Conservation (phyloP, 2,329 filamentous ascomycete species). For the Penicillium glabrum region DNA sequence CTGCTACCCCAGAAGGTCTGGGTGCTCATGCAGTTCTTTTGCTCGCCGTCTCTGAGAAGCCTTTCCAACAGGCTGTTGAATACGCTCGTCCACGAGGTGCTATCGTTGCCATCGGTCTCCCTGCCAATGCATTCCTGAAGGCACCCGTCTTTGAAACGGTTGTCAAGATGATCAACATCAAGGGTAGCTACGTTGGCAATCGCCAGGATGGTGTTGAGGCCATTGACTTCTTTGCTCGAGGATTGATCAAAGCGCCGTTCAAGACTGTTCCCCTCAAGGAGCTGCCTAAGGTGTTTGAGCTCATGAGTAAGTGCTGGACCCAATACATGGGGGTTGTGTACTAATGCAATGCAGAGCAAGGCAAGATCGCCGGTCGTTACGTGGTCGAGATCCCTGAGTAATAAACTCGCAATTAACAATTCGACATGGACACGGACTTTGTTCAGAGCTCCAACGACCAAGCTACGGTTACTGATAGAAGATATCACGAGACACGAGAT, state of each 20-base stretch:
- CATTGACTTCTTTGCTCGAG: slow-evolving; percentile 81
- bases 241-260: slow-evolving; percentile 82
- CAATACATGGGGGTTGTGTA: neutral
- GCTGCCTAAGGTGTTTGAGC: slow-evolving; percentile 74
- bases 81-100: slow-evolving; percentile 82
- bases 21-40: slow-evolving; percentile 87
- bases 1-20: slow-evolving; percentile 73
- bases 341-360: slow-evolving; percentile 32
- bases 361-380: slow-evolving; percentile 44
- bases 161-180: slow-evolving; percentile 86
- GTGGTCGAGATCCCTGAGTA: slow-evolving; percentile 47
- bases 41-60: slow-evolving; percentile 83
- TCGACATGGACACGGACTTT: neutral
- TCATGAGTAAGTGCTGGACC: slow-evolving; percentile 54
- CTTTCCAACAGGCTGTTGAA: slow-evolving; percentile 89
- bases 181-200: slow-evolving; percentile 92
- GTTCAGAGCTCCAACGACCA: neutral
- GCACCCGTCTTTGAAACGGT: slow-evolving; percentile 90
- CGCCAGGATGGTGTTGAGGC: slow-evolving; percentile 84
- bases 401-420: neutral
- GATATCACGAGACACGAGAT: slow-evolving; percentile 5
- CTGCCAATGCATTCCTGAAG: slow-evolving; percentile 73
- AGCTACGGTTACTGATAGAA: neutral
- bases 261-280: slow-evolving; percentile 81
- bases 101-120: slow-evolving; percentile 87